Evolutionary conservation across 768 basidiomycete genomes (phyloP).

Genomic region (Lyophyllum decastes): DNA sequence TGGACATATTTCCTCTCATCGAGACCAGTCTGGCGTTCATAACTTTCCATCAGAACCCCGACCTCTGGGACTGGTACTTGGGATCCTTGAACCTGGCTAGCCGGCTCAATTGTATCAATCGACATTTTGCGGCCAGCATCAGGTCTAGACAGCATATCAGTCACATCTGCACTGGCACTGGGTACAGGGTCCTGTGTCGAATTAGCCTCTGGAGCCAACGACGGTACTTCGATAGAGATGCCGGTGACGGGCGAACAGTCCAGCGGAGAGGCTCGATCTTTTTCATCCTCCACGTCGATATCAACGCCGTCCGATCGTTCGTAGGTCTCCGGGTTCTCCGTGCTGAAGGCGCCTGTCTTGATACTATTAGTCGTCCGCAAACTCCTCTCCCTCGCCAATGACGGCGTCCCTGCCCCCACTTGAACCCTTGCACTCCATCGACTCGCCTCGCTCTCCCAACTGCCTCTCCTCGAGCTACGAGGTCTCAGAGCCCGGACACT

Average conservation of each 20-base stretch:
- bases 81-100: not conserved
- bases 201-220: conserved; percentile 1
- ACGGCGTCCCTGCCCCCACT: conserved; percentile 45
- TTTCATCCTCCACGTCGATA: conserved; percentile 19
- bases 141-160: not conserved
- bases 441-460: conserved; percentile 90
- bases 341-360: conserved; percentile 56
- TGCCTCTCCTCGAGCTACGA: conserved; percentile 81
- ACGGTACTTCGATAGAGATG: conserved; percentile 7
- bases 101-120: conserved; percentile 13
- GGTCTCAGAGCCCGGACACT: conserved; percentile 89
- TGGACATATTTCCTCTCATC: not conserved
- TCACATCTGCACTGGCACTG: conserved; percentile 2
- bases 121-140: conserved; percentile 10
- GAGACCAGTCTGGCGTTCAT: not conserved
- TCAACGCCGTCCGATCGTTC: conserved; percentile 26
- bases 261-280: not conserved
- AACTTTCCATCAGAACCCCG: not conserved
- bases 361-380: conserved; percentile 63
- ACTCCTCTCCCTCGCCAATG: conserved; percentile 53
- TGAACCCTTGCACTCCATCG: conserved; percentile 82
- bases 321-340: conserved; percentile 41
- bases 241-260: conserved; percentile 1
- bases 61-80: conserved; percentile 3
- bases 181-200: not conserved